A percentile compares a stretch with the other conserved stretches of the same genome.
These are phyloP conservation scores for Citrus hindsii DNA, from an alignment of 345 rosid species.

Conservation along the genomic window DNA sequence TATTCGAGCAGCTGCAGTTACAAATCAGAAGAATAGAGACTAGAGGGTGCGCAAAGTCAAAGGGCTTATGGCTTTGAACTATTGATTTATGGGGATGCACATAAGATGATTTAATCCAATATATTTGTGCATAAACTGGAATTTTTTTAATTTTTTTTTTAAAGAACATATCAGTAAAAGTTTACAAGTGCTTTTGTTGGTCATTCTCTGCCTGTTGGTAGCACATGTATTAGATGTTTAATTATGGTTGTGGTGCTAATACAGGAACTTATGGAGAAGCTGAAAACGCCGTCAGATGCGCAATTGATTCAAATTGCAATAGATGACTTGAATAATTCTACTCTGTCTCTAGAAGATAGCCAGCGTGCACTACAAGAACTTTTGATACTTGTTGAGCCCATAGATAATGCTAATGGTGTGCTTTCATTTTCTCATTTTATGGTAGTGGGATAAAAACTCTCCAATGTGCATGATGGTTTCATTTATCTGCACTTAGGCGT, in stretches of 20 bases:
- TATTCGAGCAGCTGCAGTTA: not conserved
- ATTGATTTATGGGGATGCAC: not conserved
- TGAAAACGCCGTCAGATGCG: slow-evolving; percentile 82
- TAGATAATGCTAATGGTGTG: slow-evolving; percentile 92
- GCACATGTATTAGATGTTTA: not conserved
- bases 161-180: not conserved
- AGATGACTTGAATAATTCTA: slow-evolving; percentile 68
- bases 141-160: not conserved
- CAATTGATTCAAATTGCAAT: slow-evolving; percentile 79
- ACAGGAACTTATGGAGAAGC: slow-evolving; percentile 77
- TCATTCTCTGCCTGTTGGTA: not conserved
- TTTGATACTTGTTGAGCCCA: slow-evolving; percentile 80
- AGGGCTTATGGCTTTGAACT: not conserved
- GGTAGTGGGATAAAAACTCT: not conserved
- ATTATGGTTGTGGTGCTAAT: slow-evolving; percentile 2
- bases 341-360: slow-evolving; percentile 69
- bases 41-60: too few relatives aligned
- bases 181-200: not conserved
- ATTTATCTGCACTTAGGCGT: not conserved
- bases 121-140: not conserved
- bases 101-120: not conserved
- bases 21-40: not conserved
- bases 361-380: slow-evolving; percentile 84
- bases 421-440: not conserved
- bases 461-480: not conserved